phyloP scores from a whole-genome alignment of 257 asterid species.

The Scutellaria barbata region DNA sequence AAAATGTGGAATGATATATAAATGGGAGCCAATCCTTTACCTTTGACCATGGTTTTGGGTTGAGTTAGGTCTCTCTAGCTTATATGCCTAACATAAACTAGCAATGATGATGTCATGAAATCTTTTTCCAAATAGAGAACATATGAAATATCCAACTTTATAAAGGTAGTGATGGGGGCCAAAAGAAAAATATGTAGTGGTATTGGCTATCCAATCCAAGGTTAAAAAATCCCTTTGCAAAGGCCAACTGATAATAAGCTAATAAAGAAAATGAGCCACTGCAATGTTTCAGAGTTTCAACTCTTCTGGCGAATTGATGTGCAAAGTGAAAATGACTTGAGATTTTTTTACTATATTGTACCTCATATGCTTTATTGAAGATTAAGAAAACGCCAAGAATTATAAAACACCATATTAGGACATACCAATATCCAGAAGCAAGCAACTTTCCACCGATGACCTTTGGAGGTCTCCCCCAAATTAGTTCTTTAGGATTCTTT shows the following conservation, averaged over 20 bases:
- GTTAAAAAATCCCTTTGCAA: neutral
- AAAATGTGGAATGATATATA: no score
- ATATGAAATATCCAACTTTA: no score
- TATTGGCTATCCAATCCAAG: constrained; percentile 4
- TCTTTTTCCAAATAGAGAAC: no score
- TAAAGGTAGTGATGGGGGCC: no score
- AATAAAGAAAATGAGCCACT: neutral
- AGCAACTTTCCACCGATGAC: constrained; percentile 95
- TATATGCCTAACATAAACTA: no score
- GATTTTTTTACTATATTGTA: neutral
- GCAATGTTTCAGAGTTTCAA: no score
- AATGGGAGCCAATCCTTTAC: no score
- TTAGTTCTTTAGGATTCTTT: constrained; percentile 81
- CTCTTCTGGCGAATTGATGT: neutral
- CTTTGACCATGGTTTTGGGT: no score
- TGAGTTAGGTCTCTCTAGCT: no score
- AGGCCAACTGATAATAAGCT: neutral
- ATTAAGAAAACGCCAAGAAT: neutral
- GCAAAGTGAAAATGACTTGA: constrained; percentile 9
- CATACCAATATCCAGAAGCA: constrained; percentile 97
- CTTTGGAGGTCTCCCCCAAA: constrained; percentile 94
- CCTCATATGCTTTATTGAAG: constrained; percentile 21
- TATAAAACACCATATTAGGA: constrained; percentile 13
- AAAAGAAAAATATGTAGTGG: no score
- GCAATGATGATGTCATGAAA: no score